Evolutionary conservation across 306 rosid genomes (phyloP).

Genomic region (Pterocarpus santalinus): DNA sequence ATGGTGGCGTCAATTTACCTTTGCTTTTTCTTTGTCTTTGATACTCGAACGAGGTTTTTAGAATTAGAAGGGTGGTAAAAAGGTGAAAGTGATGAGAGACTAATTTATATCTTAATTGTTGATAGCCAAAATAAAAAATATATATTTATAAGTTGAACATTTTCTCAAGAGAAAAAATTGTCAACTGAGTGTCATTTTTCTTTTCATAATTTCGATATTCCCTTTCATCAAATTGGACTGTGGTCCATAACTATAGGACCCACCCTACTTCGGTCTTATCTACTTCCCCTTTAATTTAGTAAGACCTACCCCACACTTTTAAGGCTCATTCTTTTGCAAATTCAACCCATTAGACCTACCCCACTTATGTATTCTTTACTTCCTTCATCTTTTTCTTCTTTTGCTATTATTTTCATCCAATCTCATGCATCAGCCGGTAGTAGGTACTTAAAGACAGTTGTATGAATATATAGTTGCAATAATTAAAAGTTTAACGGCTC

Average conservation of each 20-base stretch:
- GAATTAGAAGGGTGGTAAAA: too few species aligned
- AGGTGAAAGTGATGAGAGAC: too few species aligned
- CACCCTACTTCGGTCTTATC: neutral
- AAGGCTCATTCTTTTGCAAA: conserved; percentile 13
- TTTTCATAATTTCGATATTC: neutral
- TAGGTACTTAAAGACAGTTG: conserved; percentile 35
- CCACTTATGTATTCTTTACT: conserved; percentile 24
- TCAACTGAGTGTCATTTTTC: neutral
- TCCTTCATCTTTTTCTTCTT: conserved; percentile 21
- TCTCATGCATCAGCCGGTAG: neutral
- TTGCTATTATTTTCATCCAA: conserved; percentile 22
- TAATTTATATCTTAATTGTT: neutral
- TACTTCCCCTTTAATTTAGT: neutral
- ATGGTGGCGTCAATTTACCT: too few species aligned
- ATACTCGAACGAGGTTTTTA: too few species aligned
- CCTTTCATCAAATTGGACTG: neutral
- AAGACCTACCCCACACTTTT: neutral
- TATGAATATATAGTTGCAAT: conserved; percentile 32
- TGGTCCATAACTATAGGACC: conserved; percentile 10
- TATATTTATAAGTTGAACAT: neutral
- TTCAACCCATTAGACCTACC: conserved; percentile 27
- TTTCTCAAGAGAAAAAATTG: too few species aligned
- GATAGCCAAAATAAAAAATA: neutral
- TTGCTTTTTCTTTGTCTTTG: too few species aligned
- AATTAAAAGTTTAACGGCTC: conserved; percentile 38